These are phyloP conservation scores for Candida suzukii DNA, from an alignment of 805 yeast species.

Conservation along the genomic window DNA sequence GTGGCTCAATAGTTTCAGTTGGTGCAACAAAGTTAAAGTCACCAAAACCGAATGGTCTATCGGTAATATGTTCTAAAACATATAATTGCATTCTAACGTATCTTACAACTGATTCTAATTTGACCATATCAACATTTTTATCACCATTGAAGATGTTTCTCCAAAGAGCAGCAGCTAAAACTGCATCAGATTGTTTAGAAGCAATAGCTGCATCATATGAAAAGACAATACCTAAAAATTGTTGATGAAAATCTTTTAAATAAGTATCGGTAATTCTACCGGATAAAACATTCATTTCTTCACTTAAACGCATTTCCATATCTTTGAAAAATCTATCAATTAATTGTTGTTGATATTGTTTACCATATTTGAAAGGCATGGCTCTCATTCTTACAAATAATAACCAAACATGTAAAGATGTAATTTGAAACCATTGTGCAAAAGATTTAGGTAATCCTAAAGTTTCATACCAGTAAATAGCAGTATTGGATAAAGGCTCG, in stretches of 20 bases:
- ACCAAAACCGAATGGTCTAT: conserved; percentile 91
- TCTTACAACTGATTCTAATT: conserved; percentile 82
- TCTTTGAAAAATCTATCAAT: conserved; percentile 87
- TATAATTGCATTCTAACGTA: conserved; percentile 87
- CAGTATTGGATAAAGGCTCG: conserved; percentile 64
- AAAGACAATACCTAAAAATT: conserved; percentile 80
- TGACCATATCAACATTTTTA: conserved; percentile 71
- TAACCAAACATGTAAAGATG: conserved; percentile 89
- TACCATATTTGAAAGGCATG: conserved; percentile 84
- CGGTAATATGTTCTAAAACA: conserved; percentile 77
- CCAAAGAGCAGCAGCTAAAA: conserved; percentile 76
- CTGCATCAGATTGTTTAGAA: conserved; percentile 55
- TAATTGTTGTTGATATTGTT: conserved; percentile 84
- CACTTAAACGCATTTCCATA: conserved; percentile 77
- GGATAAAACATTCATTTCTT: conserved; percentile 78
- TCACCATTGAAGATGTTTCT: conserved; percentile 88
- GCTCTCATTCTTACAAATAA: conserved; percentile 93
- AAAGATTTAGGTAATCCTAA: conserved; percentile 78
- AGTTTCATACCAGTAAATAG: conserved; percentile 80
- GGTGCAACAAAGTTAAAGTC: conserved; percentile 81
- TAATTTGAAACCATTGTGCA: conserved; percentile 94
- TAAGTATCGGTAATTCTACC: conserved; percentile 79
- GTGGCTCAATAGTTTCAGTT: conserved; percentile 64
- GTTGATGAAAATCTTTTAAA: conserved; percentile 84
- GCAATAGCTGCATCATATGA: conserved; percentile 90